Evolutionary conservation across 257 asterid genomes (phyloP).

Genomic region (Ehretia macrophylla): DNA sequence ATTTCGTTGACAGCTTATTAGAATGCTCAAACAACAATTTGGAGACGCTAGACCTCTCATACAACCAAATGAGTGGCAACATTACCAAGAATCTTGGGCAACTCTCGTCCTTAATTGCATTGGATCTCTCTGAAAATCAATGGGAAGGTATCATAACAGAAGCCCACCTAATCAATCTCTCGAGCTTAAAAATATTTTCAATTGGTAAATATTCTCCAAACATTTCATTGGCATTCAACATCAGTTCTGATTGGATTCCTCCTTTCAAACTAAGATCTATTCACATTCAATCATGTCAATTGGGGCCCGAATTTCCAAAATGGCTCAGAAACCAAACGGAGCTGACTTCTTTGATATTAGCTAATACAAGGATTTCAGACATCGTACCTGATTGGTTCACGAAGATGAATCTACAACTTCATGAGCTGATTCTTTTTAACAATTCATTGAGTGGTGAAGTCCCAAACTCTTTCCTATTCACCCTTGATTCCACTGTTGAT

Average conservation of each 20-base stretch:
- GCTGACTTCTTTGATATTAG: too few relatives aligned
- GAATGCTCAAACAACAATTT: neutral
- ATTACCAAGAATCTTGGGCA: constrained; percentile 1
- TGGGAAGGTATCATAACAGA: constrained; percentile 30
- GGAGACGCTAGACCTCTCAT: constrained; percentile 2
- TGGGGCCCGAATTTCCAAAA: too few relatives aligned
- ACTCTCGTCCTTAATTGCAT: constrained; percentile 5
- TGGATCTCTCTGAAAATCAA: constrained; percentile 2
- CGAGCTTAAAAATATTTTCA: constrained; percentile 20
- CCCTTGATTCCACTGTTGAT: too few relatives aligned
- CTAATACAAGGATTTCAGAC: too few relatives aligned
- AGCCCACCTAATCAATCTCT: constrained; percentile 25
- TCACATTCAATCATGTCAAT: constrained; percentile 25
- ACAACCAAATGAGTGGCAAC: constrained; percentile 4
- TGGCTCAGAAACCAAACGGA: too few relatives aligned
- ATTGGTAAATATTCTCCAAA: constrained; percentile 16
- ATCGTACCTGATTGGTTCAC: too few relatives aligned
- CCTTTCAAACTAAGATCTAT: constrained; percentile 23
- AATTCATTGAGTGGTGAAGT: too few relatives aligned
- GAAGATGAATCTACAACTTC: too few relatives aligned
- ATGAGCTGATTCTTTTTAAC: too few relatives aligned
- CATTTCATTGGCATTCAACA: constrained; percentile 21
- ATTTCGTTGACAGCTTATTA: neutral
- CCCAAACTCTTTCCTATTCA: too few relatives aligned
- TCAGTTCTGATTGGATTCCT: constrained; percentile 26